Base-by-base conservation (phyloP, 2,329 filamentous ascomycete species). In the Talaromyces sp. region DNA sequence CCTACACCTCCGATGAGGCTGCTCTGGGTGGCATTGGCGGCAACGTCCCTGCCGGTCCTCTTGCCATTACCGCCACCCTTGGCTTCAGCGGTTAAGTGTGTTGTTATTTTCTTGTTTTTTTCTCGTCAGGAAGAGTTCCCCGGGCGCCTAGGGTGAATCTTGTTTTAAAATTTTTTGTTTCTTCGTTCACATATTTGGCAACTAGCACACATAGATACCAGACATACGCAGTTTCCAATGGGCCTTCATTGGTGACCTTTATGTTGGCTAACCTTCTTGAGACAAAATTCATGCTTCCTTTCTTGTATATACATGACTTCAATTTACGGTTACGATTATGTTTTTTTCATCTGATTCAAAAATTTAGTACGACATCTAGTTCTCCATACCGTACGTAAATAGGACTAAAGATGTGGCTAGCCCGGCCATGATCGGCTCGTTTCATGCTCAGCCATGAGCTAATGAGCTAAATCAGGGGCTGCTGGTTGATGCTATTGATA, bases 41-140 rank as follows among this genome's bases (percentile, higher is more conserved):
- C 33, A 65, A 67, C 63, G 39, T 68, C 30, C 3, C 36, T 11
- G 11, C 66, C 30, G 74, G 70, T 3, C 62, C 73, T 53, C 65
- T 77, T 63, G 72, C 72, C 64, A 68, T 76, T 33, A 55, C 66
- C 28, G 70, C 71, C 62, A 54, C 65, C 42, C 65, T 75, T 25
- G 71, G 73, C 70, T 75, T 65, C 62, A 59, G 61, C 30, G 61
- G 58, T 54, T 60, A 65, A 69, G 22, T 64, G 64, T 53, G 55
- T 52, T 53, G 30, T 58, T 54, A n/a, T 49, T 15, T 39, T 10
- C 17, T 42, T 55, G 52, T 28, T 53, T 49, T 52, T 27, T n/a
- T 13, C 15, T 53, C 17, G 54, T 32, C 30, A 54, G 44, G 39
- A 44, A 19, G 44, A 13, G 19, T 47, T 47, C 7, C 10, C 44